Conservation (phyloP, 2,329 filamentous ascomycete species). For the Beauveria asiatica region DNA sequence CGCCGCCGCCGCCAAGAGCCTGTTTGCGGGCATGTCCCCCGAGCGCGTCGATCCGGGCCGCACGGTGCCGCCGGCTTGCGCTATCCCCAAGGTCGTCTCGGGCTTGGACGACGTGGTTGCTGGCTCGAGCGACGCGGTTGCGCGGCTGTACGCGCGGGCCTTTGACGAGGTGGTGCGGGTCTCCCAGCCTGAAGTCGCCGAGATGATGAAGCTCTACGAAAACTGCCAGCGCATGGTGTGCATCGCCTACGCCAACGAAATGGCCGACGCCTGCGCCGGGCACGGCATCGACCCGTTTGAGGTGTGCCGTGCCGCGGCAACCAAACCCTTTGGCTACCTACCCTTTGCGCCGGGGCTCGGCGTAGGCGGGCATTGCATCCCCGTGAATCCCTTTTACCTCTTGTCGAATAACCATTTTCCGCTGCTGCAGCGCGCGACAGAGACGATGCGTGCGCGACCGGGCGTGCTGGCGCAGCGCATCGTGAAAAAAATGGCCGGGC, state of each 20-base stretch:
- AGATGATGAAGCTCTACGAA: conserved; percentile 51
- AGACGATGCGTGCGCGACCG: conserved; percentile 36
- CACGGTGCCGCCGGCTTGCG: conserved; percentile 26
- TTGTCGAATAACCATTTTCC: conserved; percentile 39
- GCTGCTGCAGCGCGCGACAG: conserved; percentile 34
- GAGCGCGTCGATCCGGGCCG: conserved; percentile 46
- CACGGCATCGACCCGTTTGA: conserved; percentile 42
- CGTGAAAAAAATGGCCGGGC: conserved; percentile 16
- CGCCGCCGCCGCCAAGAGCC: conserved; percentile 31
- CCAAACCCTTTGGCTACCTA: conserved; percentile 45
- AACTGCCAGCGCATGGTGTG: conserved; percentile 49
- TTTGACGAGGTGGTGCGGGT: conserved; percentile 41
- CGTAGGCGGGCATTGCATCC: conserved; percentile 49
- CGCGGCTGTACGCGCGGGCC: conserved; percentile 35
- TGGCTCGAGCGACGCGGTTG: conserved; percentile 36
- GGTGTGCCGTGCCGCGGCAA: conserved; percentile 38
- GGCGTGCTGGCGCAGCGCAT: conserved; percentile 28
- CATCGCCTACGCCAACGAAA: conserved; percentile 48
- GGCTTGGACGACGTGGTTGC: conserved; percentile 39
- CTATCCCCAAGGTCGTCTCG: conserved; percentile 46
- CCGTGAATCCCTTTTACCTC: conserved; percentile 46
- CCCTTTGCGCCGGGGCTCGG: conserved; percentile 39
- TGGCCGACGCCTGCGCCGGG: conserved; percentile 41
- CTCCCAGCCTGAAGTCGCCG: conserved; percentile 44
- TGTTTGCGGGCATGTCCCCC: conserved; percentile 42